Base-by-base conservation (phyloP, 257 asterid genomes). In the Rehmannia glutinosa region DNA sequence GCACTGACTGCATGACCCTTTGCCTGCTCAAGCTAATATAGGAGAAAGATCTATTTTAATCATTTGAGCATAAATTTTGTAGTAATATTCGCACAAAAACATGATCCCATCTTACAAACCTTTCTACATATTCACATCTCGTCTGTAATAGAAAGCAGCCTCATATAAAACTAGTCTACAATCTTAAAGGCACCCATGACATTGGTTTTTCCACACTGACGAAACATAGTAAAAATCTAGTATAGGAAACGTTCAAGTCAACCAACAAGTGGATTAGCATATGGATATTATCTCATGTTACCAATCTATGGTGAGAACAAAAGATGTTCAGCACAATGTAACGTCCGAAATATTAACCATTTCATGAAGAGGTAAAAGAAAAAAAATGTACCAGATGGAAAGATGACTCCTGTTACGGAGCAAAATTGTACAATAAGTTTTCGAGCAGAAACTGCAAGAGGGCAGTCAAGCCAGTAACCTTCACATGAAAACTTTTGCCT, bases 381-480 rank as follows among this genome's bases (percentile, higher is more conserved):
- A 53, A 43, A 52, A 53, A 71, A 52, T 78, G 23, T 86, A 92
- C 98, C 98, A 79, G 94, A 68, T 68, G 95, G 91, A 75, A 93
- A 93, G 69, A 90, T 72, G 68, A 83, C 71, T 66, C 97, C 99
- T 4, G 89, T 80, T 77, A 93, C 43, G 74, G 88, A 87, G 82
- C 89, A 90, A 64, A 93, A 86, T 55, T 90, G 97, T 41, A 91
- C 88, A 52, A 89, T 61, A 73, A 93, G 95, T 75, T 81, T 90
- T 52, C 99, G 90, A 54, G 97, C 92, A 60, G 82, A 77, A 66
- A 88, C 96, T 56, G 96, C 99, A 78, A 93, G 89, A 80, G 97
- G 99, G 77, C 96, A 88, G 75, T 90, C 99, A 55, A 88, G 78
- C 97, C 97, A 93, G 83, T 82, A 88, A 63, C 92, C 91, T 61